These are phyloP conservation scores for Pleurotus cornucopiae DNA, from an alignment of 768 basidiomycete species.

Conservation along the genomic window DNA sequence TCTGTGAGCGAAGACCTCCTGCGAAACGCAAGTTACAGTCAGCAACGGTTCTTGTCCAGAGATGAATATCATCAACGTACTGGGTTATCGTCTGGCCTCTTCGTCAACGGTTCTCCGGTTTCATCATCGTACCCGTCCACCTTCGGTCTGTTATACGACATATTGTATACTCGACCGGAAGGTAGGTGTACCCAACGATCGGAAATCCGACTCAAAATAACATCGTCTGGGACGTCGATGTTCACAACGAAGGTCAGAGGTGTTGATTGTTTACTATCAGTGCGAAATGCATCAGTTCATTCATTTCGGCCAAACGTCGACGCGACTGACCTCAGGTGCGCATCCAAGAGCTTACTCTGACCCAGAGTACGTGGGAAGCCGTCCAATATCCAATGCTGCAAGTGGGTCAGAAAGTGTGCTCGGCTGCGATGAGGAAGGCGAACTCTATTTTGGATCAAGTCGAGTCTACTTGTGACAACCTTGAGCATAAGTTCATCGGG, in stretches of 20 bases:
- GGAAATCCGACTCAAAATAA: conserved; percentile 82
- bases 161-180: conserved; percentile 88
- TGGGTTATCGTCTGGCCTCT: conserved; percentile 86
- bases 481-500: conserved; percentile 79
- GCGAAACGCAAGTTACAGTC: conserved; percentile 2
- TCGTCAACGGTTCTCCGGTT: conserved; percentile 85
- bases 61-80: conserved; percentile 36
- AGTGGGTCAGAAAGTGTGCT: neutral
- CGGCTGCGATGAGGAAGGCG: conserved; percentile 9
- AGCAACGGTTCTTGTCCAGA: neutral
- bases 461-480: conserved; percentile 70
- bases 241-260: conserved; percentile 82
- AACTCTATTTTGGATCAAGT: conserved; percentile 63
- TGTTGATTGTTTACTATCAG: conserved; percentile 49
- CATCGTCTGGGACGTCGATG: conserved; percentile 82
- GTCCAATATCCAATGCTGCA: conserved; percentile 86
- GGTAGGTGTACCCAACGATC: conserved; percentile 88
- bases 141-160: conserved; percentile 81
- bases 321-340: conserved; percentile 58
- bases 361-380: conserved; percentile 87
- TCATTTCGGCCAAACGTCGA: neutral
- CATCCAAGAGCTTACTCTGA: conserved; percentile 79
- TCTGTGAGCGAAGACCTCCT: conserved; percentile 80
- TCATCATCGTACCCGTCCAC: conserved; percentile 78
- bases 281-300: neutral